Evolutionary conservation across 768 basidiomycete species (phyloP).

Genomic region (Podaxis mareebaensis): DNA sequence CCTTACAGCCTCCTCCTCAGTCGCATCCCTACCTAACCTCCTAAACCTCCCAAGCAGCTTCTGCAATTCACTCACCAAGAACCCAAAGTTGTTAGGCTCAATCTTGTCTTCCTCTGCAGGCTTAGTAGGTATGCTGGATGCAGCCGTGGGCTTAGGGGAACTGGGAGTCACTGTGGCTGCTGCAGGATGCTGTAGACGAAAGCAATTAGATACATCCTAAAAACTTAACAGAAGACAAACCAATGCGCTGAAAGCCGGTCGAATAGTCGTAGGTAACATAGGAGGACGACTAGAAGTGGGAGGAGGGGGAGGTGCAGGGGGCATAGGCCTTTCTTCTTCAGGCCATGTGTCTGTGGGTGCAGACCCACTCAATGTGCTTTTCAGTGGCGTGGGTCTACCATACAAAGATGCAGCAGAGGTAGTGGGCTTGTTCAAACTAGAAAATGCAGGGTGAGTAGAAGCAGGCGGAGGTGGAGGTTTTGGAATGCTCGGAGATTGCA

Average conservation of each 20-base stretch:
- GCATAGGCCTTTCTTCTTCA: slow-evolving; percentile 42
- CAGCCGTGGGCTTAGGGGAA: slow-evolving; percentile 34
- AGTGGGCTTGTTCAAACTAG: slow-evolving; percentile 32
- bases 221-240: slow-evolving; percentile 20
- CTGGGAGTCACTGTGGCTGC: slow-evolving; percentile 27
- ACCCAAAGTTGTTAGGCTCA: too few relatives aligned
- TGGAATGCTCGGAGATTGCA: slow-evolving; percentile 38
- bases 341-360: slow-evolving; percentile 62
- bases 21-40: too few relatives aligned
- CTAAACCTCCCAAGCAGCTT: too few relatives aligned
- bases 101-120: too few relatives aligned
- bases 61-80: too few relatives aligned
- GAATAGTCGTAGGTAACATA: slow-evolving; percentile 32
- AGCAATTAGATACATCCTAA: neutral
- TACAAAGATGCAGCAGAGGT: slow-evolving; percentile 45
- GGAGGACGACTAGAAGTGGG: slow-evolving; percentile 52
- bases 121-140: slow-evolving; percentile 59
- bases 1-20: too few relatives aligned
- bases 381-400: slow-evolving; percentile 32
- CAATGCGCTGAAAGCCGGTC: slow-evolving; percentile 37
- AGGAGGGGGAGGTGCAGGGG: slow-evolving; percentile 41
- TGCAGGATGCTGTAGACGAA: slow-evolving; percentile 17
- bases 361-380: slow-evolving; percentile 27
- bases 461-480: slow-evolving; percentile 41
- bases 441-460: slow-evolving; percentile 49